phyloP scores from a whole-genome alignment of 2,329 filamentous ascomycete genomes.

The Apiospora saccharicola region DNA sequence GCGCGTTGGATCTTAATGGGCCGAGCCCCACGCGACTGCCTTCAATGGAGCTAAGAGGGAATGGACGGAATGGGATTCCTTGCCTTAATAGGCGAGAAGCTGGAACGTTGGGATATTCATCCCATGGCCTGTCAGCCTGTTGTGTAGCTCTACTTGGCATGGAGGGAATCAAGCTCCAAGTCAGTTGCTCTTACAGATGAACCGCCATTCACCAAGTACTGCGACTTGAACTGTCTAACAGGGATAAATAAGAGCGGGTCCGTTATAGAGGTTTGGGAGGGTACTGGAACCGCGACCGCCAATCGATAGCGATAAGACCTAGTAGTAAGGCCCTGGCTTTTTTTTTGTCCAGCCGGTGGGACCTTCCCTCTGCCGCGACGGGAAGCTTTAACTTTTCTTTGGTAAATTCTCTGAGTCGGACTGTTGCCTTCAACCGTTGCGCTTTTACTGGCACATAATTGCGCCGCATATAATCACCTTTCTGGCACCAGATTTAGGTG shows the following conservation, averaged over 20 bases:
- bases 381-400: conserved; percentile 3
- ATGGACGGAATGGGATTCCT: background rate
- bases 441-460: background rate
- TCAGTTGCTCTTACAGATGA: background rate
- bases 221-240: background rate
- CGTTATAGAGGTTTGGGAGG: background rate
- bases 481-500: background rate
- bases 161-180: background rate
- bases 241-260: background rate
- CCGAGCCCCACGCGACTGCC: background rate
- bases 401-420: background rate
- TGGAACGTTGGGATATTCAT: background rate
- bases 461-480: background rate
- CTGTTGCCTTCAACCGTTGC: background rate
- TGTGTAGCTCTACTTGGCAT: background rate
- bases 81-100: background rate
- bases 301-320: conserved; percentile 20
- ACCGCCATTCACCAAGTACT: background rate
- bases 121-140: background rate
- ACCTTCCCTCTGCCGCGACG: background rate
- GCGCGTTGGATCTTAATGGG: conserved; percentile 20
- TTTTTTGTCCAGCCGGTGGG: conserved; percentile 7
- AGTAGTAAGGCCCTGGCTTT: background rate
- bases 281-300: background rate
- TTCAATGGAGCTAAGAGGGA: background rate